These are phyloP conservation scores for Tolypocladium guangdongense DNA, from an alignment of 2,329 filamentous ascomycete genomes.

Conservation along the genomic window DNA sequence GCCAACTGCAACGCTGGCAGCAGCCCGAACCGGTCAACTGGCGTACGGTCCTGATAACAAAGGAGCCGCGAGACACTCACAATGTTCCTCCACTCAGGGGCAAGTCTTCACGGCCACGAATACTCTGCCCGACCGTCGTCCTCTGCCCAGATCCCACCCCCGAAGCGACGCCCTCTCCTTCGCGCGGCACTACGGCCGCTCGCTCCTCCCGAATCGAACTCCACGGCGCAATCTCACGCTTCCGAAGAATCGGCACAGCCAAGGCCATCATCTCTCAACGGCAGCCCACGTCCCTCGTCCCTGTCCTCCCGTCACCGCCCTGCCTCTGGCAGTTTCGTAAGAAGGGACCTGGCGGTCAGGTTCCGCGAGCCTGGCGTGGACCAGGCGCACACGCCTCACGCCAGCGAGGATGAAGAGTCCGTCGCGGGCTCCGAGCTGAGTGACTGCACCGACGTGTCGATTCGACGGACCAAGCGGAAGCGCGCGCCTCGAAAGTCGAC, in stretches of 20 bases:
- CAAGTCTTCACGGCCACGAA: constrained; percentile 49
- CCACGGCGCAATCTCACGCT: not conserved
- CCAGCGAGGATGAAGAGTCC: constrained; percentile 40
- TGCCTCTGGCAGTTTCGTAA: constrained; percentile 26
- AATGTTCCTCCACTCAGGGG: constrained; percentile 51
- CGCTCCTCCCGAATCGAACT: constrained; percentile 16
- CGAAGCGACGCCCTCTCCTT: constrained; percentile 27
- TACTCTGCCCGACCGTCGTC: constrained; percentile 32
- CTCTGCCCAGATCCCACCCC: constrained; percentile 16
- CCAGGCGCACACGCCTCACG: constrained; percentile 12
- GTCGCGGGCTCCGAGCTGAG: constrained; percentile 30
- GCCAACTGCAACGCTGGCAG: not conserved
- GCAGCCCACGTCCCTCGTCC: not conserved
- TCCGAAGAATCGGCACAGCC: not conserved
- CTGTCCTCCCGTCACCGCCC: constrained; percentile 15
- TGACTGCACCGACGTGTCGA: constrained; percentile 31
- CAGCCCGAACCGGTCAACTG: not conserved
- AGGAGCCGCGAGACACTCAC: not conserved
- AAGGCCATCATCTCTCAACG: constrained; percentile 1
- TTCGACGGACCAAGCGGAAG: constrained; percentile 28
- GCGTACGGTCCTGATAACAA: not conserved
- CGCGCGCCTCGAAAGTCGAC: constrained; percentile 45
- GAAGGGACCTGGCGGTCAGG: constrained; percentile 32
- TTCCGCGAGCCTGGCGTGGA: constrained; percentile 29
- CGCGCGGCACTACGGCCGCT: constrained; percentile 29